Evolutionary conservation across 1,139 yeast species (phyloP).

Genomic region (Suhomyces wounanorum): DNA sequence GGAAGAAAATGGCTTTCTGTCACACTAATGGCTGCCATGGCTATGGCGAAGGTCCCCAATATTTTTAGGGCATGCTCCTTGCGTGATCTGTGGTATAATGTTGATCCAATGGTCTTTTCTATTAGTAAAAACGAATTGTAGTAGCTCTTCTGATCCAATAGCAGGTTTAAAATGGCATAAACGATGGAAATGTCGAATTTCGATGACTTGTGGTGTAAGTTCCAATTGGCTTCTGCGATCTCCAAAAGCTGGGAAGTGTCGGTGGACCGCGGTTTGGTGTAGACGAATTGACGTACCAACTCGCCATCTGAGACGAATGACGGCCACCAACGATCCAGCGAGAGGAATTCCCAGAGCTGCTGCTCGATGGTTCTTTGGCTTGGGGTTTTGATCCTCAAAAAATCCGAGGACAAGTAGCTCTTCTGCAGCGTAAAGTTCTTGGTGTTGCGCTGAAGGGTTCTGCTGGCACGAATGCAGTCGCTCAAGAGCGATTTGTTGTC

Average conservation of each 20-base stretch:
- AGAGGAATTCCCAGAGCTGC: conserved; percentile 8
- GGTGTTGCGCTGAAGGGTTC: conserved; percentile 20
- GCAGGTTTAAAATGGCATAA: conserved; percentile 21
- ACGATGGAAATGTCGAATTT: conserved; percentile 12
- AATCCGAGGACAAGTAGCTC: neutral
- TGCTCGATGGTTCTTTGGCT: conserved; percentile 10
- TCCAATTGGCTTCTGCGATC: conserved; percentile 12
- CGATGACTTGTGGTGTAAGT: neutral
- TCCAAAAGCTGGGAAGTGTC: conserved; percentile 21
- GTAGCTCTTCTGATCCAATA: conserved; percentile 38
- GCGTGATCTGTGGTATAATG: neutral
- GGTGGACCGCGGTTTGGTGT: conserved; percentile 25
- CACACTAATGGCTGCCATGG: neutral
- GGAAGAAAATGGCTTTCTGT: conserved; percentile 15
- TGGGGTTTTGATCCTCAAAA: conserved; percentile 6
- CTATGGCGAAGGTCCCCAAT: neutral
- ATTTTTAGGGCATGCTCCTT: neutral
- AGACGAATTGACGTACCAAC: conserved; percentile 21
- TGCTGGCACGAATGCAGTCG: conserved; percentile 30
- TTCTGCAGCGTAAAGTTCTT: neutral
- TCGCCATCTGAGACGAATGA: neutral
- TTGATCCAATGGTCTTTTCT: conserved; percentile 26
- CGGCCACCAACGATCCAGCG: neutral
- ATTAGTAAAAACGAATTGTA: conserved; percentile 34
- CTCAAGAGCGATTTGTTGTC: conserved; percentile 11